Base-by-base conservation (phyloP, 163 green algal species). In the Chlorella variabilis region DNA sequence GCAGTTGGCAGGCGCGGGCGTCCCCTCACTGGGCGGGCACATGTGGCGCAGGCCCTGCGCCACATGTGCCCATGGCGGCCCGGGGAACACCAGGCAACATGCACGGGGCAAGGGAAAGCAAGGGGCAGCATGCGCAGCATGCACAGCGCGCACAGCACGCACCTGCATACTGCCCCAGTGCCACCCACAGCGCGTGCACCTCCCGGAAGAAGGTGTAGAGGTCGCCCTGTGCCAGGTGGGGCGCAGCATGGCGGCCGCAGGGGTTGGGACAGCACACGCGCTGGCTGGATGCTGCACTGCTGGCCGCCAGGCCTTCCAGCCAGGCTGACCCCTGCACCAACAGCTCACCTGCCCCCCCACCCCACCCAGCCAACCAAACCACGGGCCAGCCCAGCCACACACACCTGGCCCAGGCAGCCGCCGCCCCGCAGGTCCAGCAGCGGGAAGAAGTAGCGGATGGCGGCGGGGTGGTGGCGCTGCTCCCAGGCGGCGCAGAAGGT, bases 401-500 rank as follows among this genome's bases (percentile, higher is more conserved):
- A 29, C 33, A 41, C 34, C 54, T 83, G 67, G 20, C 79, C 83
- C 2, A 93, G 76, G 34, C 84, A 84, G 34, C 90, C 90, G 13
- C 38, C n/a, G 58, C 79, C 75, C 21, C 76, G 63, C 45, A 90
- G 51, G 87, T 93, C 90, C 23, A 93, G 71, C 41, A 89, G 63
- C 1, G 75, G 70, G 77, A 93, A 93, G 83, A 93, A 85, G 83
- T 92, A 93, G 27, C 63, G 63, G 38, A 91, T 48, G 34, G 70
- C 78, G 4, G 71, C 68, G 21, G 82, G 85, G 7, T 59, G 71
- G 34, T 85, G n/a, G 31, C 89, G 84, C 76, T 88, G 69, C 54
- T 92, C 85, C 84, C 91, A 88, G 9, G 90, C 89, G n/a, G 91
- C 68, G 31, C 90, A 69, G 62, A 93, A 91, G 67, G 88, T 81